Evolutionary conservation across 1,284 basidiomycete species (phyloP).

Genomic region (Leccinum pachyderme): DNA sequence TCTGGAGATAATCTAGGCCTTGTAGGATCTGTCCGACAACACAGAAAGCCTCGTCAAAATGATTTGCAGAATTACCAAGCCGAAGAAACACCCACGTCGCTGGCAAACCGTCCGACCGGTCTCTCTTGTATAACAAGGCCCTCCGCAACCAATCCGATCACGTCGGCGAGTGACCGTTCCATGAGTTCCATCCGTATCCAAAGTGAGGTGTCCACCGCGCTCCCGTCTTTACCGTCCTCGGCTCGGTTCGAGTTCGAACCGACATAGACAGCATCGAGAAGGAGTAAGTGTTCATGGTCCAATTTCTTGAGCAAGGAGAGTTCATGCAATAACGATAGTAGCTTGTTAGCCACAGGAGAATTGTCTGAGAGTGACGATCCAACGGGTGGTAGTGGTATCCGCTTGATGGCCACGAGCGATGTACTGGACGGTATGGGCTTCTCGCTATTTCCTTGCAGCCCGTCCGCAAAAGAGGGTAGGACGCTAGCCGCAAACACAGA

Average conservation of each 20-base stretch:
- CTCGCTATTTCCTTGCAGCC: conserved; percentile 15
- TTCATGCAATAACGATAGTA: conserved; percentile 60
- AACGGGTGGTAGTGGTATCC: conserved; percentile 54
- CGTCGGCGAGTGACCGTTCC: conserved; percentile 79
- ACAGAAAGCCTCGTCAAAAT: background rate
- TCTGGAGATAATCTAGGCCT: conserved; percentile 62
- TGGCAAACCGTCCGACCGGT: conserved; percentile 65
- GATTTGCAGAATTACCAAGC: background rate
- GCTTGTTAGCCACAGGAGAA: conserved; percentile 50
- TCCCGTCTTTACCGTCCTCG: conserved; percentile 32
- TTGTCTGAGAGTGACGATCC: conserved; percentile 26
- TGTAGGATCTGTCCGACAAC: conserved; percentile 48
- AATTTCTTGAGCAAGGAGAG: conserved; percentile 54
- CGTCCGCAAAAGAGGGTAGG: conserved; percentile 38
- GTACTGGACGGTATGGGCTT: conserved; percentile 16
- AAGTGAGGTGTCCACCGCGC: conserved; percentile 40
- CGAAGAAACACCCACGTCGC: conserved; percentile 55
- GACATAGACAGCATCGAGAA: conserved; percentile 68
- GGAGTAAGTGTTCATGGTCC: conserved; percentile 58
- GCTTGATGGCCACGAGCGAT: conserved; percentile 70
- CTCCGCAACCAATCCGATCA: conserved; percentile 58
- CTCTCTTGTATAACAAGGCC: conserved; percentile 63
- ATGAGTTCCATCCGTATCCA: conserved; percentile 86
- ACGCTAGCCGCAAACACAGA: conserved; percentile 66
- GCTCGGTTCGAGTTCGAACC: conserved; percentile 45